Base-by-base conservation (phyloP, 2,329 filamentous ascomycete genomes). In the Zymoseptoria ardabiliae region DNA sequence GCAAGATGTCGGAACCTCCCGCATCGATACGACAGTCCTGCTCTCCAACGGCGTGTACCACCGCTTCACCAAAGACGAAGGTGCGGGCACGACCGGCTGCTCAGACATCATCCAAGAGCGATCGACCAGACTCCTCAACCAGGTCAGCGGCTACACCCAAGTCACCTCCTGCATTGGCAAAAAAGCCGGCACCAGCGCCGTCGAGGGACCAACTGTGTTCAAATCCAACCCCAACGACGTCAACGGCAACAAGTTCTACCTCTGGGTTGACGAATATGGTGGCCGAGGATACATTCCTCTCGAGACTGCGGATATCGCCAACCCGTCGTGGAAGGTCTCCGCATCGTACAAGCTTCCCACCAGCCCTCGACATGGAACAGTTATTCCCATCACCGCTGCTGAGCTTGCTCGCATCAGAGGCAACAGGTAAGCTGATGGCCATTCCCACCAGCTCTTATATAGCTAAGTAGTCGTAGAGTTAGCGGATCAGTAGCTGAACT, bases 41-140 rank as follows among this genome's bases (percentile, higher is more conserved):
- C 71, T 78, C 56, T 74, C 74, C 0, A 73, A 72, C 1, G 67
- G 68, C 10, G 69, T 68, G 0, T 82, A 78, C 66, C 80, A 81
- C 64, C 79, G 81, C 9, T 83, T 83, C 65, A 82, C 80, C 19
- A 83, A 83, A 59, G 81, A 83, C 50, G 81, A 83, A 58, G 79
- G 79, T 0, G 78, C 74, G 1, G 73, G 69, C 4, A 72, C 70
- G 1, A 82, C 79, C 0, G 81, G 81, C 1, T 83, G 81, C 65
- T 72, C 71, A 2, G 81, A 83, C 50, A 82, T 83, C 22, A 82
- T 83, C 20, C 76, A 83, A 60, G 81, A 83, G 63, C 75, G 74
- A 30, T 81, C 79, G 0, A 58, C 69, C 1, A 71, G 70, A 1
- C 68, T 83, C 2, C 74, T 75, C 2, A 75, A 75, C 0, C 72